Percentiles rank a stretch among this genome's conserved stretches.
phyloP scores from a whole-genome alignment of 2,329 filamentous ascomycete genomes.

The Ciborinia camelliae region DNA sequence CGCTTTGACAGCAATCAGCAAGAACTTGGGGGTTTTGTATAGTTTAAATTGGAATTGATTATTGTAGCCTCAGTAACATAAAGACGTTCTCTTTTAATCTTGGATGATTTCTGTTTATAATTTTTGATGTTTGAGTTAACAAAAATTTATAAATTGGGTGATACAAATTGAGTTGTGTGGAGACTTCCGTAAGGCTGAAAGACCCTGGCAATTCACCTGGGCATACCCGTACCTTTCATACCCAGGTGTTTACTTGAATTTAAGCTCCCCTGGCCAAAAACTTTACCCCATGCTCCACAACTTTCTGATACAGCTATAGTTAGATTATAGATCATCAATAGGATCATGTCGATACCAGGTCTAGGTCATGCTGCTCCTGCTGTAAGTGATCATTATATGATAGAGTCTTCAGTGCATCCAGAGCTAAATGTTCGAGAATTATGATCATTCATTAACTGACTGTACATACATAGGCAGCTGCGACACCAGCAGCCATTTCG shows the following conservation, averaged over 20 bases:
- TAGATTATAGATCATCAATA: neutral
- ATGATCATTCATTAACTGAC: constrained; percentile 23
- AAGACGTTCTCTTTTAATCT: too few species aligned
- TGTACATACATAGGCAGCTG: constrained; percentile 26
- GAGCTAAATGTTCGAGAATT: neutral
- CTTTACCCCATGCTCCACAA: constrained; percentile 18
- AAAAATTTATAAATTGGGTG: neutral
- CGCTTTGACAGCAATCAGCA: neutral
- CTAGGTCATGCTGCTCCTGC: constrained; percentile 64
- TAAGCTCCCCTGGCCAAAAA: constrained; percentile 14
- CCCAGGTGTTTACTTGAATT: constrained; percentile 11
- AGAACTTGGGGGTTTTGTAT: too few species aligned
- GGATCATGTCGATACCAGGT: constrained; percentile 67
- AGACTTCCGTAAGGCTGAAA: constrained; percentile 10
- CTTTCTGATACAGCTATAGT: neutral
- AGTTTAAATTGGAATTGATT: neutral
- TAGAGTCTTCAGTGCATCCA: neutral
- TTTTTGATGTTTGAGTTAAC: neutral
- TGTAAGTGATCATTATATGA: constrained; percentile 43
- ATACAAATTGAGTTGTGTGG: too few species aligned
- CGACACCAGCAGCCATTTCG: constrained; percentile 36
- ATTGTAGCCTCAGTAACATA: too few species aligned
- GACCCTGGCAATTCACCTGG: constrained; percentile 13
- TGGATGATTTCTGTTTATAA: neutral
- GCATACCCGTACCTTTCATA: too few species aligned